phyloP scores from a whole-genome alignment of 805 yeast genomes.

The Pichia occidentalis region DNA sequence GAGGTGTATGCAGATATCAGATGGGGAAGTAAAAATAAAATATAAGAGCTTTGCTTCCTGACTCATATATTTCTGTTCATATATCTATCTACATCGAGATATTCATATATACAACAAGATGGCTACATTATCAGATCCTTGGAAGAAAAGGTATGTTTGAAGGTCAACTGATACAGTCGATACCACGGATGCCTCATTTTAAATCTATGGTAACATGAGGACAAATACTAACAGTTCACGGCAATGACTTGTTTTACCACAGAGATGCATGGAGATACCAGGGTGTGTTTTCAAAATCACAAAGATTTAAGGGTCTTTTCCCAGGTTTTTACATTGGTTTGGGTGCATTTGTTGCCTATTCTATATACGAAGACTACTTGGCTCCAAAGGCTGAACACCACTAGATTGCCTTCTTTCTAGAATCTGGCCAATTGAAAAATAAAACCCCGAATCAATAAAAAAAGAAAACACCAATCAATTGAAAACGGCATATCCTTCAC shows the following conservation, averaged over 20 bases:
- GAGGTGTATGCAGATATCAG: too few relatives aligned
- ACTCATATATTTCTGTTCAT: too few relatives aligned
- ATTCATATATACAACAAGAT: slow-evolving; percentile 19
- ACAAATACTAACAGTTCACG: neutral
- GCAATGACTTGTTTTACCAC: slow-evolving; percentile 24
- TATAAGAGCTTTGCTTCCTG: too few relatives aligned
- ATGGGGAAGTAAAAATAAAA: too few relatives aligned
- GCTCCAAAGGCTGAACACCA: slow-evolving; percentile 22
- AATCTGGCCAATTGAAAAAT: too few relatives aligned
- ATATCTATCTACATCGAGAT: too few relatives aligned
- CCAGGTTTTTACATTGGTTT: slow-evolving; percentile 80
- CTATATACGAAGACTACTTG: slow-evolving; percentile 53
- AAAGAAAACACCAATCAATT: too few relatives aligned
- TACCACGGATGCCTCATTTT: too few relatives aligned
- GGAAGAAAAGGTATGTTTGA: slow-evolving; percentile 32
- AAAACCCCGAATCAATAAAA: too few relatives aligned
- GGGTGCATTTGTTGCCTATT: slow-evolving; percentile 63
- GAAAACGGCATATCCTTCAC: too few relatives aligned
- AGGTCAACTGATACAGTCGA: neutral
- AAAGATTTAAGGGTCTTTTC: slow-evolving; percentile 63
- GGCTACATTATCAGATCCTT: slow-evolving; percentile 34
- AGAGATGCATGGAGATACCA: slow-evolving; percentile 92
- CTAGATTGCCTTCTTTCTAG: neutral
- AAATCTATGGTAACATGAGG: too few relatives aligned
- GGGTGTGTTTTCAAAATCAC: slow-evolving; percentile 68